Evolutionary conservation across 495 filamentous ascomycete species (phyloP), one percentile per base, ranked within the genome.

Genomic region (Letharia columbiana): DNA sequence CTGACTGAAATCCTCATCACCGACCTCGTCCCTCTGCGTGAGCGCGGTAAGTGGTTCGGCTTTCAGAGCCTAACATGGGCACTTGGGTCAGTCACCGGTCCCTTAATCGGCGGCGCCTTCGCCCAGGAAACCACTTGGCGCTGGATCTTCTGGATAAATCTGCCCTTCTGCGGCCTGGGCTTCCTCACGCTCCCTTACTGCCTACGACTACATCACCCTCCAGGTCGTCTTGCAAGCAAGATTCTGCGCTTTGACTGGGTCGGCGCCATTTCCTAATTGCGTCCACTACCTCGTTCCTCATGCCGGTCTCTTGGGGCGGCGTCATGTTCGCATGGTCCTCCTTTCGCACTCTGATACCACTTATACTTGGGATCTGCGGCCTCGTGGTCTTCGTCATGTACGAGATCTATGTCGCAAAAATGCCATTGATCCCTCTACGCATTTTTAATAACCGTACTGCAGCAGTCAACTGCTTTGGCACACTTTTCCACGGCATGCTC

Each of bases 251-350:
- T 56, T 35, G 52, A 56, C 31, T 81, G 76, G 74, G 61, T 77
- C 28, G 79, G 79, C 1, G 67, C 70, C 35, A 66, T 74, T 18
- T 80, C 4, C 77, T 80, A 66, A 70, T 75, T 31, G 71, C 66
- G 2, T 60, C 61, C 18, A 73, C 80, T 10, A 79, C 81, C 1
- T 76, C 77, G 4, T 81, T 84, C 64, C 65, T 83, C 39, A 77
- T 84, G 41, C 79, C 79, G 0, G 68, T 84, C 10, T 77, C 79
- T 6, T 83, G 81, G 82, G 82, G 81, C 50, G 82, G 81, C 42
- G 71, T 80, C 3, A 73, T 78, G 37, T 84, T 81, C 61, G 54
- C 74, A 4, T 84, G 82, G 82, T 58, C 67, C 45, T 77, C 74
- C 18, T 83, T 80, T 80, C 71, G 71, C 2, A 79, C 81, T 15